Evolutionary conservation across 2,329 filamentous ascomycete species (phyloP).

Genomic region (Aspergillus terreus): DNA sequence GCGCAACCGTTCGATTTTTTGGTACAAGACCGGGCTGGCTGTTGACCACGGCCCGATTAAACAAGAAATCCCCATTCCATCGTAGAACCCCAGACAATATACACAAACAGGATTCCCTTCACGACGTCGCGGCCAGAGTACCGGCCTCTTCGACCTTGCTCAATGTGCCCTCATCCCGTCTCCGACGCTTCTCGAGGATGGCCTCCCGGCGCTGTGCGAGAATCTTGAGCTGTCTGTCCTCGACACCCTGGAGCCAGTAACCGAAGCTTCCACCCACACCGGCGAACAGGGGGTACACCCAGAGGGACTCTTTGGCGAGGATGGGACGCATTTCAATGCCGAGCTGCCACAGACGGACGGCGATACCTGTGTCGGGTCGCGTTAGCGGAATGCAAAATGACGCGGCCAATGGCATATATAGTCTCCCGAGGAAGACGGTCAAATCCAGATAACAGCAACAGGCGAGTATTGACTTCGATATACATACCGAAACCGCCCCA

Average conservation of each 20-base stretch:
- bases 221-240: slow-evolving; percentile 73
- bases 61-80: neutral
- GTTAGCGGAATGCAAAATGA: neutral
- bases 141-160: slow-evolving; percentile 32
- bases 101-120: slow-evolving; percentile 13
- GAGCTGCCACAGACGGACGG: slow-evolving; percentile 91
- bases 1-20: slow-evolving; percentile 3
- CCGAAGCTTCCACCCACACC: slow-evolving; percentile 85
- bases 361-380: slow-evolving; percentile 62
- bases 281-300: slow-evolving; percentile 89
- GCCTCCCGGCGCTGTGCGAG: slow-evolving; percentile 73
- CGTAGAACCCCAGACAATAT: neutral
- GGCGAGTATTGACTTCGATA: neutral
- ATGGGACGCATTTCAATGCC: slow-evolving; percentile 98
- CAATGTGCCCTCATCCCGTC: slow-evolving; percentile 61
- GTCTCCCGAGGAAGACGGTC: neutral
- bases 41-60: neutral
- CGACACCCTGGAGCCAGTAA: slow-evolving; percentile 92
- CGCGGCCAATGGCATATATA: neutral
- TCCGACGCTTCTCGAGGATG: slow-evolving; percentile 83
- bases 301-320: slow-evolving; percentile 77
- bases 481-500: slow-evolving; percentile 77
- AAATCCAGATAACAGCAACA: neutral
- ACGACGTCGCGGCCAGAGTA: slow-evolving; percentile 35
- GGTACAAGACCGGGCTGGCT: neutral